Conservation (phyloP, 1,139 yeast genomes). For the Hemisphaericaspora xylofermentans region DNA sequence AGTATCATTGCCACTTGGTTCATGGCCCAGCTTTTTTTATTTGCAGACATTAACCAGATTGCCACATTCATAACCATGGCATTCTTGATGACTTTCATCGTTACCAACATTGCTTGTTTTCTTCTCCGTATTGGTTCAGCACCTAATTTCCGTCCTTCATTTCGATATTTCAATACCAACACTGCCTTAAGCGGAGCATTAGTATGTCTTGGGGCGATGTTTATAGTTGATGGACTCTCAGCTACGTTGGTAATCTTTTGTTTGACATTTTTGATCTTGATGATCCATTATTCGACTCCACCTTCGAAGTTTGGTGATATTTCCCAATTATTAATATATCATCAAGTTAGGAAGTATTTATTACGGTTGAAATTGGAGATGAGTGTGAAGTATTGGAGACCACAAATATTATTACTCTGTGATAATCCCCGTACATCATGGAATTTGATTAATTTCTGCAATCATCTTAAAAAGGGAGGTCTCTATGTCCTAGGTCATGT, state of each 20-base stretch:
- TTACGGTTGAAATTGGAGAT: slow-evolving; percentile 75
- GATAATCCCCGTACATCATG: slow-evolving; percentile 91
- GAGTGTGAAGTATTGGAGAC: slow-evolving; percentile 97
- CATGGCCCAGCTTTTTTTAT: slow-evolving; percentile 76
- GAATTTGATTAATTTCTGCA: slow-evolving; percentile 92
- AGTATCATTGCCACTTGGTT: slow-evolving; percentile 71
- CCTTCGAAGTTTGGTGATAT: slow-evolving; percentile 98
- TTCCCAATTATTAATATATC: slow-evolving; percentile 89
- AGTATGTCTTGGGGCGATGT: slow-evolving; percentile 79
- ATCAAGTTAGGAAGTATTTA: slow-evolving; percentile 89
- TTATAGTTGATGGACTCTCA: slow-evolving; percentile 86
- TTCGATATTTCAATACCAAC: slow-evolving; percentile 75
- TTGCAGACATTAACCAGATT: slow-evolving; percentile 88
- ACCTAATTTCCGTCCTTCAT: slow-evolving; percentile 94
- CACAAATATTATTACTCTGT: slow-evolving; percentile 81
- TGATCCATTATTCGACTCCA: slow-evolving; percentile 87
- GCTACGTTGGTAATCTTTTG: slow-evolving; percentile 75
- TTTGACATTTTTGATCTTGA: slow-evolving; percentile 61
- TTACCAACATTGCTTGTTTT: slow-evolving; percentile 90
- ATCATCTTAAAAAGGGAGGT: slow-evolving; percentile 92
- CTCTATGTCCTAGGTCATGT: slow-evolving; percentile 91
- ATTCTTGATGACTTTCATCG: slow-evolving; percentile 90
- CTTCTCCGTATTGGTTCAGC: slow-evolving; percentile 85
- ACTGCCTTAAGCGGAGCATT: slow-evolving; percentile 80
- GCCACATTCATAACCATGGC: slow-evolving; percentile 98